A percentile compares a stretch with the other conserved stretches of the same genome.
phyloP scores from a whole-genome alignment of 2,329 filamentous ascomycete genomes.

The Cryphonectria naterciae region DNA sequence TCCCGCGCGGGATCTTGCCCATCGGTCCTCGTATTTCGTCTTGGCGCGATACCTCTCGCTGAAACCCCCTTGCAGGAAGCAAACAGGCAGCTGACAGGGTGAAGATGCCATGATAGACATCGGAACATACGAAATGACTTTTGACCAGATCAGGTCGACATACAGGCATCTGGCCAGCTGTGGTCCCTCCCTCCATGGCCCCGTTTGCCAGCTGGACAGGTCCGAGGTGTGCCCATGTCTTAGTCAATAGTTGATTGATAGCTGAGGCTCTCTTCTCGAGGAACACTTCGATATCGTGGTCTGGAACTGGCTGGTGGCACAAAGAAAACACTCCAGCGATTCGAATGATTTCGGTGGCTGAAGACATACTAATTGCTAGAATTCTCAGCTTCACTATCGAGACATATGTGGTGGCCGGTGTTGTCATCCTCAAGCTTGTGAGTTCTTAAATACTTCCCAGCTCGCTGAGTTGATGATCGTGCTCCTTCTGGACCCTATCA shows the following conservation, averaged over 20 bases:
- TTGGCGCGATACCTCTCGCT: constrained; percentile 1
- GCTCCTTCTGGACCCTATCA: neutral
- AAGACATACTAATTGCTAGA: neutral
- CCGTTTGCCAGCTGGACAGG: neutral
- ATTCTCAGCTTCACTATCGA: neutral
- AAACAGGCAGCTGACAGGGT: neutral
- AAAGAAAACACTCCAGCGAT: neutral
- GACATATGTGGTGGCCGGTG: neutral
- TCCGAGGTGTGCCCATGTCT: neutral
- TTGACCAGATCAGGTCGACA: neutral
- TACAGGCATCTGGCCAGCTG: constrained; percentile 6
- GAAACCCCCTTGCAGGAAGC: neutral
- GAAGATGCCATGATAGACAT: neutral
- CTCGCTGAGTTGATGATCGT: neutral
- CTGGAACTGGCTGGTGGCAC: neutral
- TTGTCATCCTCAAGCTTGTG: neutral
- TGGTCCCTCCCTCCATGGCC: neutral
- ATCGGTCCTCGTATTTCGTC: constrained; percentile 2
- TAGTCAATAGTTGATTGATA: constrained; percentile 11
- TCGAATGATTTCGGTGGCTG: neutral
- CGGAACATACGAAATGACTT: neutral
- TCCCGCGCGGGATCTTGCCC: constrained; percentile 1
- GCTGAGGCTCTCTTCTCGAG: constrained; percentile 5
- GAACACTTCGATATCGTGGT: neutral
- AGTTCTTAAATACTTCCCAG: neutral